phyloP scores from a whole-genome alignment of 306 rosid species.

The Vigna reflexopilosa region DNA sequence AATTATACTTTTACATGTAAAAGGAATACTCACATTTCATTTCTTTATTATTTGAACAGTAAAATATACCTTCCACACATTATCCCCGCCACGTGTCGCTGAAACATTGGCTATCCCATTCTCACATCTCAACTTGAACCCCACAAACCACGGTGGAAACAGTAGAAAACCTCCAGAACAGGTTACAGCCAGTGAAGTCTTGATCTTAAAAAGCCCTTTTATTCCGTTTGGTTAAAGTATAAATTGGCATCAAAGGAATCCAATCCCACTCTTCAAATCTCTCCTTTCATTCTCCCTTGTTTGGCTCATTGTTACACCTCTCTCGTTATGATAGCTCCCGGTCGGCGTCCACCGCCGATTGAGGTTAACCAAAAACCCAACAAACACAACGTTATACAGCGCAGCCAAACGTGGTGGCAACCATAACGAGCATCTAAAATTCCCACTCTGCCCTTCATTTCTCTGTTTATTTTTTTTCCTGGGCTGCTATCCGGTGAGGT shows the following conservation, averaged over 20 bases:
- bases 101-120: neutral
- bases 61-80: neutral
- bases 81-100: conserved; percentile 41
- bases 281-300: neutral
- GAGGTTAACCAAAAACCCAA: conserved; percentile 40
- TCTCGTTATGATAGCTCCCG: conserved; percentile 59
- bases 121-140: no score
- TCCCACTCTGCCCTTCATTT: conserved; percentile 10
- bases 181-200: conserved; percentile 7
- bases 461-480: neutral
- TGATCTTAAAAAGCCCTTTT: neutral
- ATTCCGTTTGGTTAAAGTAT: conserved; percentile 19
- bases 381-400: neutral
- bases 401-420: neutral
- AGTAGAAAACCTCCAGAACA: neutral
- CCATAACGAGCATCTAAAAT: neutral
- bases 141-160: neutral
- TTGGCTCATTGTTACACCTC: conserved; percentile 20
- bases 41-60: no score
- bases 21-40: no score
- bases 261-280: neutral
- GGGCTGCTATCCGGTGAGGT: neutral
- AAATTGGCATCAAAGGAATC: conserved; percentile 6
- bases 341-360: conserved; percentile 58
- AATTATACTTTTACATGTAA: no score